phyloP scores from a whole-genome alignment of 139 green algal genomes.

The Coelastrella sp. region DNA sequence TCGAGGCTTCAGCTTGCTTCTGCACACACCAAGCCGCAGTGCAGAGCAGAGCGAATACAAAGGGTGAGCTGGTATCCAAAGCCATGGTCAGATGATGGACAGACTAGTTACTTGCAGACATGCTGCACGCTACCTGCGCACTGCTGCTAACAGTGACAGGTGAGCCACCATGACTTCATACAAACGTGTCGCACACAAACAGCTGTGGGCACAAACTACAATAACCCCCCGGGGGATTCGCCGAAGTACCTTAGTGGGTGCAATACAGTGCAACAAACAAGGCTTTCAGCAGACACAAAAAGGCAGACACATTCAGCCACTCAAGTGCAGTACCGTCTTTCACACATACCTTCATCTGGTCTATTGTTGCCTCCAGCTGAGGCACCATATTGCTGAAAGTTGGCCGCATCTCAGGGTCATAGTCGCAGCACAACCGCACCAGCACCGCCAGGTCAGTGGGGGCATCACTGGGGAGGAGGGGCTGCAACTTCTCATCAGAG shows the following conservation, averaged over 20 bases:
- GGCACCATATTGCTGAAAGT: conserved; percentile 66
- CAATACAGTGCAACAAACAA: too few relatives aligned
- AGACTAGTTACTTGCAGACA: not conserved
- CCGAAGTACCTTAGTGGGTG: too few relatives aligned
- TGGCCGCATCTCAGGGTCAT: conserved; percentile 75
- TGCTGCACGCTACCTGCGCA: too few relatives aligned
- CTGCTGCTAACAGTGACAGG: too few relatives aligned
- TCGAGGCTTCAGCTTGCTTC: conserved; percentile 31
- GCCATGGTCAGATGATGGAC: not conserved
- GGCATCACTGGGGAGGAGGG: conserved; percentile 56
- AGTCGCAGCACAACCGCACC: conserved; percentile 57
- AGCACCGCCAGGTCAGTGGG: conserved; percentile 63
- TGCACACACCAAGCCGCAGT: not conserved
- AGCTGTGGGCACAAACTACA: too few relatives aligned
- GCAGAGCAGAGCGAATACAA: not conserved
- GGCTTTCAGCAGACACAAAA: not conserved
- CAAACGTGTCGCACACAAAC: too few relatives aligned
- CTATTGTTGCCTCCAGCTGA: conserved; percentile 49
- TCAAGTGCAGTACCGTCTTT: not conserved
- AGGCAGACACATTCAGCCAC: not conserved
- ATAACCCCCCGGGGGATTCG: too few relatives aligned
- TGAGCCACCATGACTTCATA: too few relatives aligned
- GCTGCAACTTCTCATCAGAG: conserved; percentile 69
- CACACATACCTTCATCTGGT: conserved; percentile 31
- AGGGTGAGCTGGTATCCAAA: not conserved